phyloP scores from a whole-genome alignment of 2,329 filamentous ascomycete genomes.

The Stenocarpella maydis region DNA sequence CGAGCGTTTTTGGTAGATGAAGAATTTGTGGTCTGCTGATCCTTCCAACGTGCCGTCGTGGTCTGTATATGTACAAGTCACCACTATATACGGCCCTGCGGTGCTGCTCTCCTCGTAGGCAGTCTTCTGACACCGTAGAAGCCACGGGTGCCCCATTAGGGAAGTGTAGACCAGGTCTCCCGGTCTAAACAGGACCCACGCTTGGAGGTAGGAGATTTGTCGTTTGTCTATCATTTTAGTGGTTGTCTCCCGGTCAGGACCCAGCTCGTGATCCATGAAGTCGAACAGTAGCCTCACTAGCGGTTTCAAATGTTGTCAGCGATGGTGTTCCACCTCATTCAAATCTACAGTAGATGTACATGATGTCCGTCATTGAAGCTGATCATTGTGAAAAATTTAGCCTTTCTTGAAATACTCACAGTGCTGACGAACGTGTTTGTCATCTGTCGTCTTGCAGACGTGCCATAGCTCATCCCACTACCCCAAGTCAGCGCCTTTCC shows the following conservation, averaged over 20 bases:
- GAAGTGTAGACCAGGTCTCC: neutral
- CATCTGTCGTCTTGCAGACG: neutral
- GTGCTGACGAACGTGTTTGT: neutral
- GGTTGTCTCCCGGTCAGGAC: neutral
- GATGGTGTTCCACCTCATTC: neutral
- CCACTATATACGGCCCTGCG: neutral
- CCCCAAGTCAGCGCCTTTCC: neutral
- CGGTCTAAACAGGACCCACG: neutral
- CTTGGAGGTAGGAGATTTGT: neutral
- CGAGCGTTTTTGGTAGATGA: neutral
- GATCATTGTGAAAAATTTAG: too few relatives aligned
- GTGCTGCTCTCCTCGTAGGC: neutral
- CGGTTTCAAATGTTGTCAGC: too few relatives aligned
- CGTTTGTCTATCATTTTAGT: neutral
- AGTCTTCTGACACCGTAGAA: slow-evolving; percentile 4
- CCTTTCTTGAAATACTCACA: neutral
- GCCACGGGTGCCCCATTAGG: neutral
- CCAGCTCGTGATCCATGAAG: neutral
- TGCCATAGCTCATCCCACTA: slow-evolving; percentile 6
- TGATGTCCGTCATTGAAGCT: too few relatives aligned
- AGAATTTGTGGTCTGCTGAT: neutral
- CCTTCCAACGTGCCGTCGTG: slow-evolving; percentile 2
- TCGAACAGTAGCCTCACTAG: slow-evolving; percentile 1
- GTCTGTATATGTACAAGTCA: neutral
- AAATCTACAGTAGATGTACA: too few relatives aligned